phyloP scores from a whole-genome alignment of 179 eudicot species.

The Camellia oleifera region DNA sequence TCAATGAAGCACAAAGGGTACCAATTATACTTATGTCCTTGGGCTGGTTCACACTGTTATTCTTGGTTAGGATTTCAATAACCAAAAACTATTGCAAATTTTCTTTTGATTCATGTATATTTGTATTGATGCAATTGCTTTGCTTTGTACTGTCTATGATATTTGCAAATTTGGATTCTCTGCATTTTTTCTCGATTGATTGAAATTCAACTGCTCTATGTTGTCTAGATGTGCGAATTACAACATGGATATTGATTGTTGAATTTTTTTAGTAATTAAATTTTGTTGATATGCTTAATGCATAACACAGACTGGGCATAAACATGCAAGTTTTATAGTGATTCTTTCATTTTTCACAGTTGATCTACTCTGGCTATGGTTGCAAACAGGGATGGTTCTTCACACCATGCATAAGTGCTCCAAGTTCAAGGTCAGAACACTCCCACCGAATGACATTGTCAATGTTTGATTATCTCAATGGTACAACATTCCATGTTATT shows the following conservation, averaged over 20 bases:
- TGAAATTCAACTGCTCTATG: neutral
- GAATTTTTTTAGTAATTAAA: neutral
- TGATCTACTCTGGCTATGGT: conserved; percentile 90
- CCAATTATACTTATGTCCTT: neutral
- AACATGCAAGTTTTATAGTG: neutral
- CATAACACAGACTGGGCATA: neutral
- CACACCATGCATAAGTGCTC: conserved; percentile 87
- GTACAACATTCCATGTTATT: neutral
- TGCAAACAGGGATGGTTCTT: conserved; percentile 97
- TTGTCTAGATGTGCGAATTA: neutral
- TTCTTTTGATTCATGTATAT: neutral
- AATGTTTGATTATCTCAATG: neutral
- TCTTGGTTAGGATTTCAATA: conserved; percentile 3
- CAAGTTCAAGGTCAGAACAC: conserved; percentile 70
- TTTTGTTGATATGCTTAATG: conserved; percentile 2
- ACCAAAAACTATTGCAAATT: neutral
- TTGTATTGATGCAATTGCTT: neutral
- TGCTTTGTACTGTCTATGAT: conserved; percentile 5
- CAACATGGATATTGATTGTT: neutral
- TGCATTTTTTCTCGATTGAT: conserved; percentile 3
- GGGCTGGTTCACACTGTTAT: neutral
- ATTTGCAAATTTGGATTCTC: neutral
- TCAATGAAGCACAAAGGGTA: neutral
- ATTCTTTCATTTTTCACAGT: conserved; percentile 36
- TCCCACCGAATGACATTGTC: neutral